phyloP scores from a whole-genome alignment of 306 rosid genomes.

The Fragaria iinumae region DNA sequence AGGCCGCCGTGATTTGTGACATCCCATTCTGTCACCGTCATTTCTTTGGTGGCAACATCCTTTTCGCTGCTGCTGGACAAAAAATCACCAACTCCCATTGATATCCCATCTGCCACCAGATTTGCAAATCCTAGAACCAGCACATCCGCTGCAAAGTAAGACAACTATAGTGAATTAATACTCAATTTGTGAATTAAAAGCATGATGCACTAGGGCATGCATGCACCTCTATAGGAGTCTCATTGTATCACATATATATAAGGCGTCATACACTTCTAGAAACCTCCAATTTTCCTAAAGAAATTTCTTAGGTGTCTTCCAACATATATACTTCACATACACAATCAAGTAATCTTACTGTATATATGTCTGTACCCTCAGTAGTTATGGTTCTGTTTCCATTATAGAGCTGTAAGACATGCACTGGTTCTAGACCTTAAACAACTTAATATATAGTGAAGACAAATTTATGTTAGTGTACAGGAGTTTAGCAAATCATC shows the following conservation, averaged over 20 bases:
- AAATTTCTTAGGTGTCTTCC: not conserved
- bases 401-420: not conserved
- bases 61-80: conserved; percentile 45
- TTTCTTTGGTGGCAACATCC: conserved; percentile 41
- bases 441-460: not conserved
- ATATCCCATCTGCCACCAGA: conserved; percentile 72
- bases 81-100: conserved; percentile 72
- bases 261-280: not conserved
- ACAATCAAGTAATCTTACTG: not conserved
- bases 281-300: not conserved
- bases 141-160: conserved; percentile 35
- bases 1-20: conserved; percentile 30
- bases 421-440: not conserved
- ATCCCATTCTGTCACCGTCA: conserved; percentile 54
- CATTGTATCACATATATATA: not conserved
- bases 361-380: not conserved
- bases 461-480: no score
- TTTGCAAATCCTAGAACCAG: conserved; percentile 67
- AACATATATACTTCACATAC: not conserved
- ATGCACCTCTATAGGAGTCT: not conserved
- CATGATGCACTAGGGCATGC: not conserved
- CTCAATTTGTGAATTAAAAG: not conserved
- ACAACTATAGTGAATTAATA: not conserved
- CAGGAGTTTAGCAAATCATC: not conserved
- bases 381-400: not conserved